Percentiles rank a stretch among this genome's conserved stretches.
Evolutionary conservation across 2,329 filamentous ascomycete genomes (phyloP).

Genomic region (Claviceps spartinae): DNA sequence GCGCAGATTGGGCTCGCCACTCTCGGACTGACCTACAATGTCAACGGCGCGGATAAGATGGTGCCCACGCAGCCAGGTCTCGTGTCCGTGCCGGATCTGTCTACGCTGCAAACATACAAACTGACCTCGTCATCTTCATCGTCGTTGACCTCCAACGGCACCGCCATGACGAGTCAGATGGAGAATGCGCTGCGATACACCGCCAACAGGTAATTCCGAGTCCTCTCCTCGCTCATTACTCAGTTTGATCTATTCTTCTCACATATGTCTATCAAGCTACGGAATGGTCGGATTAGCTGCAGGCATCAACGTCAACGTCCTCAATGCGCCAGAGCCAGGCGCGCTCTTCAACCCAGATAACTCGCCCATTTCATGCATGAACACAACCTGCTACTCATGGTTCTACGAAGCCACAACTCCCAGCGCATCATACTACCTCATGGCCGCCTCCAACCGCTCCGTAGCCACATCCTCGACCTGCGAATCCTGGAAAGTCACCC

Average conservation of each 20-base stretch:
- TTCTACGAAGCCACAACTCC: constrained; percentile 22
- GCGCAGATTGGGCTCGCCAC: constrained; percentile 30
- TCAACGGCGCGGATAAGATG: constrained; percentile 22
- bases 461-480: constrained; percentile 19
- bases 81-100: constrained; percentile 24
- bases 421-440: constrained; percentile 7
- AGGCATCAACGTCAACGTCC: constrained; percentile 5
- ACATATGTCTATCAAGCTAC: neutral
- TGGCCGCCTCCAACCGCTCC: constrained; percentile 19
- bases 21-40: constrained; percentile 28
- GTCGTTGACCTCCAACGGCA: neutral
- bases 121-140: constrained; percentile 11
- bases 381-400: constrained; percentile 18
- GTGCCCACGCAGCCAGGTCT: constrained; percentile 20
- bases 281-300: constrained; percentile 12
- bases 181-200: constrained; percentile 25
- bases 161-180: constrained; percentile 5
- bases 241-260: too few relatives aligned
- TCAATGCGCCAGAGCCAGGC: constrained; percentile 16
- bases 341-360: constrained; percentile 18
- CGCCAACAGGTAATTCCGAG: constrained; percentile 23
- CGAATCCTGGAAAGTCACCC: constrained; percentile 15
- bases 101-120: constrained; percentile 18
- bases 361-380: constrained; percentile 18
- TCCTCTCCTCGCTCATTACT: too few relatives aligned